Base-by-base conservation (phyloP, 805 yeast genomes). In the Debaryomyces castellii region DNA sequence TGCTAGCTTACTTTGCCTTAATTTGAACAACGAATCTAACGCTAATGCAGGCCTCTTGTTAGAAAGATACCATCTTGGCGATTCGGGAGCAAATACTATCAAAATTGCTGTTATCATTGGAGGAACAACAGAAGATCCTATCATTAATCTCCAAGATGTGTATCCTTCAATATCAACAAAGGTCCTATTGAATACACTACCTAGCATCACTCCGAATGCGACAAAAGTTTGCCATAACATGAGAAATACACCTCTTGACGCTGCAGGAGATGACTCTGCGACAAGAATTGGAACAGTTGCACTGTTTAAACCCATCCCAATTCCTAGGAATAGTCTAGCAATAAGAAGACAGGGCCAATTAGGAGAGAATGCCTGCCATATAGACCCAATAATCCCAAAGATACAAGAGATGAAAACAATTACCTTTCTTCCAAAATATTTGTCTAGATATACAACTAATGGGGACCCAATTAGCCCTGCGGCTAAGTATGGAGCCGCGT, bases 1-100 rank as follows among this genome's bases (percentile, higher is more conserved):
- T 12, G 39, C 16, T 4, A 52, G 20, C 10, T 46, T 45, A 24
- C 33, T 18, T 4, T 24, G 20, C 12, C 57, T 39, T 43, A 53
- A 42, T 17, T 24, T 46, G 11, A 12, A 11, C 32, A 53, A 46
- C 11, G 51, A 35, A 11, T 42, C 23, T 16, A 25, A 46, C 2
- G 63, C 63, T 14, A 54, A 57, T 3, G 43, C 52, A 5, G 40
- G 47, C 38, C 54, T 50, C 3, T 48, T 45, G 43, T 50, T 40
- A 3, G 50, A 40, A 45, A 60, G 45, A 12, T 58, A 40, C 61
- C 60, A 60, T 40, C 65, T 47, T 2, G 65, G 64, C 4, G 62
- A 57, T 40, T 59, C 64, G 3, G 64, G 63, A 36, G 53, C 49
- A 38, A 51, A 48, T 39, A 51, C 53, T 3, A 58, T 52, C 18